Evolutionary conservation across 495 filamentous ascomycete species (phyloP).

Genomic region (Amniculicola lignicola): DNA sequence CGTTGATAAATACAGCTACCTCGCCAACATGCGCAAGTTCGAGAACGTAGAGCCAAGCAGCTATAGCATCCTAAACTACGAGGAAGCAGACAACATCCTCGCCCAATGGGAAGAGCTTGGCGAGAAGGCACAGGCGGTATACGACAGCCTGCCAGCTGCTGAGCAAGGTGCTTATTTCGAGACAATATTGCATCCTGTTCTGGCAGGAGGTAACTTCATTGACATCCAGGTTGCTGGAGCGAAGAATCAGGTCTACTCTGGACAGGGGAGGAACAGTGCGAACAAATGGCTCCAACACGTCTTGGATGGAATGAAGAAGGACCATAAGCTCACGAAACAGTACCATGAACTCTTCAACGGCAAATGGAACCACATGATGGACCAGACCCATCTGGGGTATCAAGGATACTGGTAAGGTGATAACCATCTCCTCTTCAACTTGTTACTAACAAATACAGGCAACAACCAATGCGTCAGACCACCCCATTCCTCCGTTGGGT

Average conservation of each 20-base stretch:
- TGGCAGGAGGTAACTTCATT: slow-evolving; percentile 59
- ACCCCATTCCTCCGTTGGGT: slow-evolving; percentile 60
- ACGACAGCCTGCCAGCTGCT: slow-evolving; percentile 49
- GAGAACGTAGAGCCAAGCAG: slow-evolving; percentile 62
- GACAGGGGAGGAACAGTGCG: slow-evolving; percentile 63
- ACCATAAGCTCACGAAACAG: slow-evolving; percentile 56
- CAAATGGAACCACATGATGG: slow-evolving; percentile 74
- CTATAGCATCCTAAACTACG: slow-evolving; percentile 67
- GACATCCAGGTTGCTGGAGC: slow-evolving; percentile 60
- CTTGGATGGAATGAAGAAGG: slow-evolving; percentile 58
- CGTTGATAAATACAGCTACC: slow-evolving; percentile 60
- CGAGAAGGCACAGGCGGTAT: slow-evolving; percentile 53
- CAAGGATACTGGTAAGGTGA: slow-evolving; percentile 42
- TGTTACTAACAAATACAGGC: too few species aligned
- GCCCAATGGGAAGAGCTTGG: slow-evolving; percentile 61
- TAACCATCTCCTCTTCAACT: slow-evolving; percentile 1
- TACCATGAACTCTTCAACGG: slow-evolving; percentile 64
- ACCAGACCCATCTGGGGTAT: slow-evolving; percentile 56
- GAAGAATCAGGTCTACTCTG: slow-evolving; percentile 60
- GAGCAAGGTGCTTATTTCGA: slow-evolving; percentile 63
- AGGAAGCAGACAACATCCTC: slow-evolving; percentile 64
- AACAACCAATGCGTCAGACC: slow-evolving; percentile 68
- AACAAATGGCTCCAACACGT: slow-evolving; percentile 60
- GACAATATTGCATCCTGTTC: slow-evolving; percentile 64
- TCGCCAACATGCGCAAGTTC: slow-evolving; percentile 63